phyloP scores from a whole-genome alignment of 2,329 filamentous ascomycete species.

The Colletotrichum tabaci region DNA sequence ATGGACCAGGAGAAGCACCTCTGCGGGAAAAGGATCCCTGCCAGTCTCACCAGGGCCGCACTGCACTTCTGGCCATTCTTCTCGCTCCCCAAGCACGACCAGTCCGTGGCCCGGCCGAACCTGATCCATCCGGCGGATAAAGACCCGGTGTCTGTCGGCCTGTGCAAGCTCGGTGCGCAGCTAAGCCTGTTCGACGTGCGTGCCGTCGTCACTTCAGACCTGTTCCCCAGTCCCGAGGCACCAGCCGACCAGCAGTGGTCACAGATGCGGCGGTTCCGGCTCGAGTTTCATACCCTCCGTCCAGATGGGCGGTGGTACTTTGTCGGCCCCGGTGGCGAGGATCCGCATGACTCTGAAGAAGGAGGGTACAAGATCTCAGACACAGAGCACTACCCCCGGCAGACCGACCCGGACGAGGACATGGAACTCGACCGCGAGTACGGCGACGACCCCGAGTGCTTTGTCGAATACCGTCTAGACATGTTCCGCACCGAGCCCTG shows the following conservation, averaged over 20 bases:
- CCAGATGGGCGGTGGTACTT: constrained; percentile 47
- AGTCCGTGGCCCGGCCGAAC: constrained; percentile 42
- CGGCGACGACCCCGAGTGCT: constrained; percentile 30
- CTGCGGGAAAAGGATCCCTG: constrained; percentile 38
- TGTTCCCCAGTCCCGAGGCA: constrained; percentile 39
- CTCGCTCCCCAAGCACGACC: constrained; percentile 28
- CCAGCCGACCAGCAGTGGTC: constrained; percentile 41
- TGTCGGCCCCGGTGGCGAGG: constrained; percentile 45
- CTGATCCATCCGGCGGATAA: constrained; percentile 41
- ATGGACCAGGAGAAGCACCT: constrained; percentile 41
- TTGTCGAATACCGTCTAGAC: constrained; percentile 36
- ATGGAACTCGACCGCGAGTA: constrained; percentile 31
- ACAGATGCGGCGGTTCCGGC: constrained; percentile 43
- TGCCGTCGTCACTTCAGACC: constrained; percentile 43
- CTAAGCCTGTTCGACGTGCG: constrained; percentile 44
- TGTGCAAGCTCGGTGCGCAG: constrained; percentile 43
- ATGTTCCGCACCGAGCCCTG: constrained; percentile 46
- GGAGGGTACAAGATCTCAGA: constrained; percentile 44
- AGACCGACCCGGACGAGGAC: constrained; percentile 41
- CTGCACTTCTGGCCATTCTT: constrained; percentile 42
- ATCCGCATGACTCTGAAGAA: constrained; percentile 39
- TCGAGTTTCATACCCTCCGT: constrained; percentile 45
- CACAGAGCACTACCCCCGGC: constrained; percentile 44
- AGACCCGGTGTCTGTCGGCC: constrained; percentile 45
- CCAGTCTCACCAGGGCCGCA: constrained; percentile 40